Conservation (phyloP, 2,329 filamentous ascomycete genomes). For the Ophiostoma populinum region DNA sequence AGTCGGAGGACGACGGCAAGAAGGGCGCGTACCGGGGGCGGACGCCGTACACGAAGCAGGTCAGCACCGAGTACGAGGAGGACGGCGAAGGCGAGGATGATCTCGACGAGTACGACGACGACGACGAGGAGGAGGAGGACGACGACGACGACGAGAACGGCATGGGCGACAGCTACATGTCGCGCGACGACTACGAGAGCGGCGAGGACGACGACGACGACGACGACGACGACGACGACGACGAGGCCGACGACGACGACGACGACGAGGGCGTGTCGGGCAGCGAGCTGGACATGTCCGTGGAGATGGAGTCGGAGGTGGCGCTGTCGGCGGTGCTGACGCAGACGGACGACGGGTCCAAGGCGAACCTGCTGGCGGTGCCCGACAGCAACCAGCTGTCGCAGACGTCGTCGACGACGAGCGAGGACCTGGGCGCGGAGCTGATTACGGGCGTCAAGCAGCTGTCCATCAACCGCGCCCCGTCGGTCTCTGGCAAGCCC, state of each 20-base stretch:
- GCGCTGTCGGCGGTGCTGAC: not conserved
- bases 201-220: slow-evolving; percentile 23
- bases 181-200: slow-evolving; percentile 25
- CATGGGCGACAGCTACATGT: slow-evolving; percentile 27
- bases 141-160: slow-evolving; percentile 27
- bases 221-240: slow-evolving; percentile 18
- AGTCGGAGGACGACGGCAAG: slow-evolving; percentile 34
- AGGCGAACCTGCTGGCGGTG: not conserved
- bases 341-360: not conserved
- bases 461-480: slow-evolving; percentile 23
- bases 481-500: not conserved
- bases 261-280: slow-evolving; percentile 21
- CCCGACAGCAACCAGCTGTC: not conserved
- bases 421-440: slow-evolving; percentile 35
- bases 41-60: slow-evolving; percentile 1
- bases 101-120: slow-evolving; percentile 25
- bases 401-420: slow-evolving; percentile 10
- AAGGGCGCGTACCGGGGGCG: slow-evolving; percentile 1
- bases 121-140: slow-evolving; percentile 19
- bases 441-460: slow-evolving; percentile 42
- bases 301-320: not conserved
- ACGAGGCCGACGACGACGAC: slow-evolving; percentile 22
- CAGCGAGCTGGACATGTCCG: not conserved
- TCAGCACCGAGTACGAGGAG: slow-evolving; percentile 13
- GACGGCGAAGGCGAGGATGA: slow-evolving; percentile 26